Conservation (phyloP, 495 filamentous ascomycete species). For the Aspergillus baeticus region DNA sequence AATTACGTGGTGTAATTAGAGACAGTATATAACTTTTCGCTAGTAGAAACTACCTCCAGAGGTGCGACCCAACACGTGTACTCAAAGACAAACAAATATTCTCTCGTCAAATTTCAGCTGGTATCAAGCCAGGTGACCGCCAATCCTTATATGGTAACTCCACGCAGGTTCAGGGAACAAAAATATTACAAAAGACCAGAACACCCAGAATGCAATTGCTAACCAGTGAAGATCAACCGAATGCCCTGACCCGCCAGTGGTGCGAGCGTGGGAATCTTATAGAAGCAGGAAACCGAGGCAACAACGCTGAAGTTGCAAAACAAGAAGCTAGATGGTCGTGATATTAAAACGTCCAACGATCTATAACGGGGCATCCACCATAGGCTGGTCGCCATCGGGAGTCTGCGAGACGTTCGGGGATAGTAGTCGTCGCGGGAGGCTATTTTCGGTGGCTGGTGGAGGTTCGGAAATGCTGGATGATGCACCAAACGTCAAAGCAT, state of each 20-base stretch:
- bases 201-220: slow-evolving; percentile 26
- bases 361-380: slow-evolving; percentile 41
- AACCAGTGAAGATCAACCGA: slow-evolving; percentile 10
- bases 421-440: slow-evolving; percentile 24
- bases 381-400: slow-evolving; percentile 37
- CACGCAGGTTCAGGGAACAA: slow-evolving; percentile 6
- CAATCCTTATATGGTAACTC: slow-evolving; percentile 16
- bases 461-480: slow-evolving; percentile 39
- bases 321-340: slow-evolving; percentile 27
- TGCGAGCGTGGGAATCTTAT: slow-evolving; percentile 9
- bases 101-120: slow-evolving; percentile 14
- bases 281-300: slow-evolving; percentile 5
- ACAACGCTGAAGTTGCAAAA: slow-evolving; percentile 16
- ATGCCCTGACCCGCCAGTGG: slow-evolving; percentile 9
- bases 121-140: slow-evolving; percentile 11
- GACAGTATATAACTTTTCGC: slow-evolving; percentile 1
- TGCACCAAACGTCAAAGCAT: slow-evolving; percentile 32
- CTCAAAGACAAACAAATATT: background rate
- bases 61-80: background rate
- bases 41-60: slow-evolving; percentile 3
- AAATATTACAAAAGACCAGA: slow-evolving; percentile 10
- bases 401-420: slow-evolving; percentile 27
- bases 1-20: too few relatives aligned
- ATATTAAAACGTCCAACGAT: slow-evolving; percentile 10
- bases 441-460: slow-evolving; percentile 21